These are phyloP conservation scores for Coemansia sp. DNA, from an alignment of 192 early-diverging fungal genomes.

Conservation along the genomic window DNA sequence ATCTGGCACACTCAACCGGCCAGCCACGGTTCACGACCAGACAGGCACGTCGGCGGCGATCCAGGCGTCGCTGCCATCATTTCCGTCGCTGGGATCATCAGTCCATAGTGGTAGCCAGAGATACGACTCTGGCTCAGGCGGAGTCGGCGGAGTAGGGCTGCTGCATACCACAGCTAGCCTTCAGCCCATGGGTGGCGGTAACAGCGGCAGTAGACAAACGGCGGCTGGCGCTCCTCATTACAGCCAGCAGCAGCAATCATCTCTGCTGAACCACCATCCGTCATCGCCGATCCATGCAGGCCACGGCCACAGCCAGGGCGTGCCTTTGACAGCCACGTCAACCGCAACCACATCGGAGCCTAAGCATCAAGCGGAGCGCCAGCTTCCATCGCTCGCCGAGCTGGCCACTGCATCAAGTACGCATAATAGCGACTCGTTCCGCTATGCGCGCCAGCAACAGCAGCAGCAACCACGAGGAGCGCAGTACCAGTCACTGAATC, in stretches of 20 bases:
- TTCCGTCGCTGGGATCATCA: conserved; percentile 13
- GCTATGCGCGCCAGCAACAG: conserved; percentile 29
- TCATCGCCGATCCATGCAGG: conserved; percentile 1
- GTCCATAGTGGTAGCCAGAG: conserved; percentile 13
- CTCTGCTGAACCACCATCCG: not conserved
- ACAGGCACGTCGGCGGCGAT: conserved; percentile 1
- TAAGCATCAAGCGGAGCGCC: conserved; percentile 22
- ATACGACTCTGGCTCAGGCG: conserved; percentile 2
- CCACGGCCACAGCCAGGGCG: not conserved
- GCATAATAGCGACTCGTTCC: conserved; percentile 29
- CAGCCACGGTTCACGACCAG: not conserved
- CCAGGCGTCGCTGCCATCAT: conserved; percentile 25
- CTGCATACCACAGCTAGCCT: conserved; percentile 19
- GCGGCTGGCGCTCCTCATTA: conserved; percentile 1
- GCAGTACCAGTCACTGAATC: conserved; percentile 24
- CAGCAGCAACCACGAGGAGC: conserved; percentile 9
- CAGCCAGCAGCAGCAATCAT: not conserved
- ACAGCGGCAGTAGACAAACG: not conserved
- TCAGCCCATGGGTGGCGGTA: conserved; percentile 13
- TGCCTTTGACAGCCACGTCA: not conserved
- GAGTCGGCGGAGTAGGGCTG: conserved; percentile 7
- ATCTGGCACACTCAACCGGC: conserved; percentile 5
- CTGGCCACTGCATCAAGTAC: conserved; percentile 38
- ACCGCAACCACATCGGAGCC: conserved; percentile 2
- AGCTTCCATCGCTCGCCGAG: conserved; percentile 52